Evolutionary conservation across 164 flowering plant genomes (phyloP).

Genomic region (Macadamia integrifolia): DNA sequence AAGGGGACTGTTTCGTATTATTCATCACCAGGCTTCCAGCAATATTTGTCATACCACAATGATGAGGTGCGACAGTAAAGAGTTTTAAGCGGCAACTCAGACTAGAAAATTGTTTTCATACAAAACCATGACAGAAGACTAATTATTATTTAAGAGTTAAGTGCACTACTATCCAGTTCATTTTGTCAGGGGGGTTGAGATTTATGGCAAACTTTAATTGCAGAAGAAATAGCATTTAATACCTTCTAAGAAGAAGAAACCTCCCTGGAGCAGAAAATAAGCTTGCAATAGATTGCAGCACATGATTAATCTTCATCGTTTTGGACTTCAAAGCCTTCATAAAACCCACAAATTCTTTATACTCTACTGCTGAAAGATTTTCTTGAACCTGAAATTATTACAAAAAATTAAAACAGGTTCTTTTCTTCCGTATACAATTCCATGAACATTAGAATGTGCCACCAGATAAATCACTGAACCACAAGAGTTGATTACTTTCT

Average conservation of each 20-base stretch:
- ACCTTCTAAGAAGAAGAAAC: constrained; percentile 71
- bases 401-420: not conserved
- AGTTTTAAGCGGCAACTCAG: too few relatives aligned
- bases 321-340: constrained; percentile 86
- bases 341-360: constrained; percentile 66
- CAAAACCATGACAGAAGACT: too few relatives aligned
- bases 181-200: not conserved
- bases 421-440: not conserved
- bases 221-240: constrained; percentile 6
- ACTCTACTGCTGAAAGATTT: constrained; percentile 62
- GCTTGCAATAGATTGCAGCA: constrained; percentile 57
- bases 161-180: not conserved
- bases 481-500: not conserved
- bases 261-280: constrained; percentile 77
- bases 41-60: too few relatives aligned
- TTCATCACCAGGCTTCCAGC: too few relatives aligned
- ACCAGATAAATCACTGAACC: not conserved
- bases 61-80: too few relatives aligned
- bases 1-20: too few relatives aligned
- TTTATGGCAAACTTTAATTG: not conserved
- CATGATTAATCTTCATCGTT: constrained; percentile 56
- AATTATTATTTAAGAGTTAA: not conserved
- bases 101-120: too few relatives aligned
- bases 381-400: constrained; percentile 57
- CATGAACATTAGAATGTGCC: not conserved